Base-by-base conservation (phyloP, 345 rosid genomes). In the Sonneratia caseolaris region DNA sequence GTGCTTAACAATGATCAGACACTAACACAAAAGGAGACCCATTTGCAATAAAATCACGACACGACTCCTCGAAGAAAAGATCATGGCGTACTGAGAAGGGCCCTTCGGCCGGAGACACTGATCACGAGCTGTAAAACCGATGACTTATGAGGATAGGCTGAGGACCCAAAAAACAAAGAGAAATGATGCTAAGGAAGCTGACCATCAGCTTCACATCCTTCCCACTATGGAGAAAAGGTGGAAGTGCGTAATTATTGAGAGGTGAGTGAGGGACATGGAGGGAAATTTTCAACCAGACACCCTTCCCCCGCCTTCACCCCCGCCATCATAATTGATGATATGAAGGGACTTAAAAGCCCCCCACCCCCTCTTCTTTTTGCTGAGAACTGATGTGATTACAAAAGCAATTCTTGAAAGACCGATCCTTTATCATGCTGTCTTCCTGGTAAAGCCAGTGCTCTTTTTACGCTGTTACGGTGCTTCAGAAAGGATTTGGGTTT, bases 221-320 rank as follows among this genome's bases (percentile, higher is more conserved):
- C 77, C 76, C 76, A 76, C 83, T 35, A 74, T 65, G 61, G 72
- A 71, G 73, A 76, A 51, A 76, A 78, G 76, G 77, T 73, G 71
- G 71, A 59, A 53, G 59, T 19, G 56, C 36, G 82, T 75, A 75
- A 80, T 84, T 69, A 81, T 80, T 64, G 73, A 49, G 67, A 65
- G 62, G 62, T n/a, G 69, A 27, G 32, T 27, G 32, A 40, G 43
- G 76, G 82, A 71, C 72, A 21, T 69, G 55, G 59, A 68, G 64
- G 71, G 14, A 62, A 68, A 69, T 68, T 76, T 76, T 80, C 81
- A 70, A 74, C 76, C 22, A 37, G 73, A 77, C 75, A 73, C 47
- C 64, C 71, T 48, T 48, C 15, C 18, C 18, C 18, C 16, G 16
- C 32, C 32, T 27, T 27, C 32, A 27, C 32, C 32, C 32, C 32